Evolutionary conservation across 2,329 filamentous ascomycete species (phyloP).

Genomic region (Aspergillus sp.): DNA sequence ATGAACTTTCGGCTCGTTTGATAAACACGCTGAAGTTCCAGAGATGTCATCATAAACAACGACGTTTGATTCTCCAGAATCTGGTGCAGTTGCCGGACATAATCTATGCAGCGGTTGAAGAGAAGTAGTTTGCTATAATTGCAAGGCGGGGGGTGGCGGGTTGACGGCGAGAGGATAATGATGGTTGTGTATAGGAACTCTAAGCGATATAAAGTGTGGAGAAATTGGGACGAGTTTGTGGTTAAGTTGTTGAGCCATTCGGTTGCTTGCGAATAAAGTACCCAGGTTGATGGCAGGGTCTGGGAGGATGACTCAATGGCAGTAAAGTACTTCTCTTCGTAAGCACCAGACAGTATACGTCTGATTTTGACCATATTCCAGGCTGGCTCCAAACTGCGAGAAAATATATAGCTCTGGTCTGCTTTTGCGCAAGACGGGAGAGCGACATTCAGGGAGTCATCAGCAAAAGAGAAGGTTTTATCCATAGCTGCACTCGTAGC

Average conservation of each 20-base stretch:
- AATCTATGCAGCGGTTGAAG: slow-evolving; percentile 83
- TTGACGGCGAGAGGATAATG: slow-evolving; percentile 80
- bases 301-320: slow-evolving; percentile 68
- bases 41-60: slow-evolving; percentile 75
- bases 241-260: slow-evolving; percentile 78
- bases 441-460: slow-evolving; percentile 81
- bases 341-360: slow-evolving; percentile 84
- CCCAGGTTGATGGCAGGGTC: slow-evolving; percentile 52
- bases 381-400: slow-evolving; percentile 65
- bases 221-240: slow-evolving; percentile 60
- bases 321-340: slow-evolving; percentile 82
- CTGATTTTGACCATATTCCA: slow-evolving; percentile 79
- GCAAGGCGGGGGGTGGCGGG: slow-evolving; percentile 66
- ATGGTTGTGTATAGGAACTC: slow-evolving; percentile 90
- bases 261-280: slow-evolving; percentile 61
- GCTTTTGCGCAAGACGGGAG: slow-evolving; percentile 58
- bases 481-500: slow-evolving; percentile 86
- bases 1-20: slow-evolving; percentile 63
- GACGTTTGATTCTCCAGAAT: slow-evolving; percentile 61
- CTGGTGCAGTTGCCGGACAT: slow-evolving; percentile 71
- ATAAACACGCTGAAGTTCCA: slow-evolving; percentile 82
- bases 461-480: slow-evolving; percentile 88
- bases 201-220: slow-evolving; percentile 77
- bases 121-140: slow-evolving; percentile 77
- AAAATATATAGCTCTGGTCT: slow-evolving; percentile 46